Evolutionary conservation across 179 eudicot species (phyloP).

Genomic region (Heliamphora pulchella): DNA sequence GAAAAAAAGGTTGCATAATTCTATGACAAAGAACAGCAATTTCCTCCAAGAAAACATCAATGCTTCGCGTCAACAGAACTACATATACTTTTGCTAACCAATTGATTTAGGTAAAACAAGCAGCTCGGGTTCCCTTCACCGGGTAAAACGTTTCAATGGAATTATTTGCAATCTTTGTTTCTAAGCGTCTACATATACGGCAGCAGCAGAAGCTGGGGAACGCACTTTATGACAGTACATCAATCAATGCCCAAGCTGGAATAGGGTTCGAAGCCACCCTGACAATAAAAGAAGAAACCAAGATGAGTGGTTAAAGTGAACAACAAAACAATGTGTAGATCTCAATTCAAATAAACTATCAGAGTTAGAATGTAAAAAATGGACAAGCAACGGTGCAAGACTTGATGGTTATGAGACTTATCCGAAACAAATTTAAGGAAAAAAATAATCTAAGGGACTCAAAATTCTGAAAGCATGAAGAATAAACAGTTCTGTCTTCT

Average conservation of each 20-base stretch:
- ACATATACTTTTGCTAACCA: background rate
- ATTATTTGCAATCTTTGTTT: background rate
- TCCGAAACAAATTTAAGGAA: too few relatives aligned
- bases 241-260: conserved; percentile 82
- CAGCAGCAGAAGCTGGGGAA: background rate
- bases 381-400: background rate
- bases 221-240: conserved; percentile 16
- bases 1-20: too few relatives aligned
- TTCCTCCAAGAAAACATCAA: background rate
- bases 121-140: background rate
- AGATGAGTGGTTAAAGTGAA: conserved; percentile 6
- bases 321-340: background rate
- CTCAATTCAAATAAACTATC: background rate
- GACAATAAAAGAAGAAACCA: conserved; percentile 21
- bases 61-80: background rate
- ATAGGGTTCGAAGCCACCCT: conserved; percentile 83
- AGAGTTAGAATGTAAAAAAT: background rate
- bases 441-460: too few relatives aligned
- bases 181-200: background rate
- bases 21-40: too few relatives aligned
- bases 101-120: background rate
- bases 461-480: background rate
- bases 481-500: background rate
- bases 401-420: too few relatives aligned
- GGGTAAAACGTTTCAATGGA: background rate